Conservation (phyloP, 2,329 filamentous ascomycete genomes). For the Chrysosporium keratinophilum region DNA sequence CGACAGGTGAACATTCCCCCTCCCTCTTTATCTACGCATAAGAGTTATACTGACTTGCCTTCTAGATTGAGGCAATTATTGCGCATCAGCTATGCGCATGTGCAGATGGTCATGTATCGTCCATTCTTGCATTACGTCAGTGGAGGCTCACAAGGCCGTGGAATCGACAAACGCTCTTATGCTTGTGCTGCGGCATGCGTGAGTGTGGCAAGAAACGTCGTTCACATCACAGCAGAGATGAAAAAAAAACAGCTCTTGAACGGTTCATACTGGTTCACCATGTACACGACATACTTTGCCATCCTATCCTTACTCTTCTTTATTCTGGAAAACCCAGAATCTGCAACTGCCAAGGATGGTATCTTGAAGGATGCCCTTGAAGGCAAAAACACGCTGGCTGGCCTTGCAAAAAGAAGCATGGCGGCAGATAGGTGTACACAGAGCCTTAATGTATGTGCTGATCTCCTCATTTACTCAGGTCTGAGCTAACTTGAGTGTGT, state of each 20-base stretch:
- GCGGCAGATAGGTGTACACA: constrained; percentile 77
- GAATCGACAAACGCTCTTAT: constrained; percentile 52
- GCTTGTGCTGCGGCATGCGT: constrained; percentile 57
- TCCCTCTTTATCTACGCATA: not conserved
- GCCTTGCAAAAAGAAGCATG: constrained; percentile 71
- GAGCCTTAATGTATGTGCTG: constrained; percentile 57
- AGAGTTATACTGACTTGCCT: constrained; percentile 20
- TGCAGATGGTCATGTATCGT: constrained; percentile 55
- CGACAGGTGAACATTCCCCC: constrained; percentile 52
- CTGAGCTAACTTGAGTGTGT: constrained; percentile 13
- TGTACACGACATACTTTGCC: constrained; percentile 59
- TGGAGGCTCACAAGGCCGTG: constrained; percentile 38
- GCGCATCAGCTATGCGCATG: constrained; percentile 53
- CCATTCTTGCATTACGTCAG: constrained; percentile 57
- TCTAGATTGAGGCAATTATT: constrained; percentile 49
- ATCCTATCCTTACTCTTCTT: constrained; percentile 55
- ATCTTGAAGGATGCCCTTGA: constrained; percentile 76
- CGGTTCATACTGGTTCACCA: constrained; percentile 57
- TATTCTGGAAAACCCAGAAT: constrained; percentile 54
- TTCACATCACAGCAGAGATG: constrained; percentile 57
- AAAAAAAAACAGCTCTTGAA: constrained; percentile 50
- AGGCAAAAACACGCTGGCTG: constrained; percentile 70
- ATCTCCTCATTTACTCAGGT: not conserved
- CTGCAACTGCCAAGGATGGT: constrained; percentile 52
- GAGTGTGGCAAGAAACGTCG: constrained; percentile 55